Percentiles rank a stretch among this genome's conserved stretches.
Evolutionary conservation across 2,329 filamentous ascomycete species (phyloP).

Genomic region (Phialophora macrospora): DNA sequence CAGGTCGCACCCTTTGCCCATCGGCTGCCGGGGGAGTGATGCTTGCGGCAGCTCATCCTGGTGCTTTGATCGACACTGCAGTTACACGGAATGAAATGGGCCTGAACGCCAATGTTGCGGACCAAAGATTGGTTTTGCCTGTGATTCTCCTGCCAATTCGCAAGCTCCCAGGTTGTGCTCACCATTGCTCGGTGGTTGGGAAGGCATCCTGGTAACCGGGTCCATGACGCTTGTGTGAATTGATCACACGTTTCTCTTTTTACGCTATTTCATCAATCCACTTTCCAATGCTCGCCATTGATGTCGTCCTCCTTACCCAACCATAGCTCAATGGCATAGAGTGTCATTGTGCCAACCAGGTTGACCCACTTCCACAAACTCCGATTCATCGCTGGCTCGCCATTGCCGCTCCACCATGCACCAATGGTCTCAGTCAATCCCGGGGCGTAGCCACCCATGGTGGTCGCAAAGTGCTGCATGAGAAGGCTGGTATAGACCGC

Average conservation of each 20-base stretch:
- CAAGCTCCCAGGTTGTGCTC: neutral
- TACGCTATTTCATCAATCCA: conserved; percentile 64
- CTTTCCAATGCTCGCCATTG: conserved; percentile 88
- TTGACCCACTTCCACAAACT: conserved; percentile 96
- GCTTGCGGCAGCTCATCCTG: neutral
- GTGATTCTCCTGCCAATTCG: neutral
- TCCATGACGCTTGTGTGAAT: neutral
- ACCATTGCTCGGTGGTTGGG: neutral
- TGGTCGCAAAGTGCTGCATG: conserved; percentile 91
- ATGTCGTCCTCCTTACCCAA: conserved; percentile 78
- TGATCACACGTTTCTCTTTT: neutral
- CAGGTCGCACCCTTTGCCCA: neutral
- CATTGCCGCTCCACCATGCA: conserved; percentile 73
- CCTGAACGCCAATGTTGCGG: neutral
- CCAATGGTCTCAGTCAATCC: conserved; percentile 62
- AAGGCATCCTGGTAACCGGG: neutral
- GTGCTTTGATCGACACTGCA: neutral
- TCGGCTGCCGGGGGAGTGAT: neutral
- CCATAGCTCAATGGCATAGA: conserved; percentile 90
- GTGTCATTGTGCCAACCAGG: conserved; percentile 80
- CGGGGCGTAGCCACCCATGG: conserved; percentile 56
- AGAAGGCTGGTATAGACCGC: conserved; percentile 94
- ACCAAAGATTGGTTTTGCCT: neutral
- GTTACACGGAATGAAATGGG: neutral
- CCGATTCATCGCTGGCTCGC: conserved; percentile 80